Conservation (phyloP, 176 grass and related monocot species). For the Rhynchospora breviuscula region DNA sequence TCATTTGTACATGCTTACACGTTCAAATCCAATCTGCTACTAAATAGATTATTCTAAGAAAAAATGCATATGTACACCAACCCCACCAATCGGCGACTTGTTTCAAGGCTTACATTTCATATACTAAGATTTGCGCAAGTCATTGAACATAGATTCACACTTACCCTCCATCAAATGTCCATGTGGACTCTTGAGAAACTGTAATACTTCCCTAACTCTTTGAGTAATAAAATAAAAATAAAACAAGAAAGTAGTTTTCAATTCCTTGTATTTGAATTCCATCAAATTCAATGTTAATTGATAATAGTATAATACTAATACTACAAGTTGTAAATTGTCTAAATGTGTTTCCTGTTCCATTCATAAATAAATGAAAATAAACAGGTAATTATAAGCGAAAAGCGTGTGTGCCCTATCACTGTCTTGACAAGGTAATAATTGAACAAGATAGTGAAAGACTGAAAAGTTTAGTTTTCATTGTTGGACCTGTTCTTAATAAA, state of each 20-base stretch:
- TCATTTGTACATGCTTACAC: conserved; percentile 22
- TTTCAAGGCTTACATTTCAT: no score
- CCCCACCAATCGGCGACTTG: no score
- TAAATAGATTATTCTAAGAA: background rate
- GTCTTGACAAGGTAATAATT: background rate
- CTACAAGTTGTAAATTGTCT: background rate
- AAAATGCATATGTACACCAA: background rate
- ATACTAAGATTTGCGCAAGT: background rate
- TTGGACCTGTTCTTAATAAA: background rate
- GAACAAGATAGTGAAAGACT: background rate
- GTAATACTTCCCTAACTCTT: no score
- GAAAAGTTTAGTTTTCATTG: background rate
- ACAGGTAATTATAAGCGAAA: background rate
- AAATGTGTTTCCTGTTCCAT: background rate
- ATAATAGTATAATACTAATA: no score
- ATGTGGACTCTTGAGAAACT: no score
- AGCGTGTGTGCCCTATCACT: conserved; percentile 1
- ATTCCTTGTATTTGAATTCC: background rate
- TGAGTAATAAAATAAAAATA: no score
- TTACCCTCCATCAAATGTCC: no score
- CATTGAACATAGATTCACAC: background rate
- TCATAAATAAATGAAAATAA: background rate
- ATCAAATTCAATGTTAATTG: conserved; percentile 4
- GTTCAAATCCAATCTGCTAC: conserved; percentile 11
- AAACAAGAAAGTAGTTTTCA: no score